Percentiles rank a stretch among this genome's conserved stretches.
Conservation (phyloP, 768 basidiomycete genomes). For the Saitozyma sp. region DNA sequence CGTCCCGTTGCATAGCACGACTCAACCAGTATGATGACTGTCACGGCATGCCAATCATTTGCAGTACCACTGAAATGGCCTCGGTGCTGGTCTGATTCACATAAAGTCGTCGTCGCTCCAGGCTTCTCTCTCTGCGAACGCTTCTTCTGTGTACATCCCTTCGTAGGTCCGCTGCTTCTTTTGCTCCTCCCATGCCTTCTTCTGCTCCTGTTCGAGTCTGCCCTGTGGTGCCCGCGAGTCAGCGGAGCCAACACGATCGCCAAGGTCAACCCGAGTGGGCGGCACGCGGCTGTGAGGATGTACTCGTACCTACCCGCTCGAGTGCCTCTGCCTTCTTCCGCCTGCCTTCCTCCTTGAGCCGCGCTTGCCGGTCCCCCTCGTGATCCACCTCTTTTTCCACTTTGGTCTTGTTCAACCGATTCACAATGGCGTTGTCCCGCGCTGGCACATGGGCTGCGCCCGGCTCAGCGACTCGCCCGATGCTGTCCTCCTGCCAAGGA, state of each 20-base stretch:
- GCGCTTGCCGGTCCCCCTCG: conserved; percentile 79
- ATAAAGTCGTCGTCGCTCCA: conserved; percentile 54
- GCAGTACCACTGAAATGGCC: no score
- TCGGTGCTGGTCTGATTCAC: conserved; percentile 15
- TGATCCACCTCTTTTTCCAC: conserved; percentile 80
- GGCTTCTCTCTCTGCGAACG: conserved; percentile 55
- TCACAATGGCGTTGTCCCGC: conserved; percentile 85
- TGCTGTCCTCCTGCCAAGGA: no score
- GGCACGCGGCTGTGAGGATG: no score
- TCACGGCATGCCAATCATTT: no score
- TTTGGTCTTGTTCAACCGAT: conserved; percentile 92
- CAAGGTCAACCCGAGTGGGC: no score
- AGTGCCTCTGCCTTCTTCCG: conserved; percentile 68
- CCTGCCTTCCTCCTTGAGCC: conserved; percentile 56
- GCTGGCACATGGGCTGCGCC: conserved; percentile 70
- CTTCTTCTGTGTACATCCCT: conserved; percentile 64
- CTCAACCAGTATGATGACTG: no score
- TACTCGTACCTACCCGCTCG: conserved; percentile 62
- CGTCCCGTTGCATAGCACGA: no score
- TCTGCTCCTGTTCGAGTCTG: conserved; percentile 74
- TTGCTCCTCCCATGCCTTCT: conserved; percentile 74
- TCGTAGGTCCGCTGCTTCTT: conserved; percentile 88
- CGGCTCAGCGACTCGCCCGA: conserved; percentile 1
- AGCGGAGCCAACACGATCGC: no score
- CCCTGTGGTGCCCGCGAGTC: conserved; percentile 57